Base-by-base conservation (phyloP, 805 yeast genomes). In the Myxozyma neglecta region DNA sequence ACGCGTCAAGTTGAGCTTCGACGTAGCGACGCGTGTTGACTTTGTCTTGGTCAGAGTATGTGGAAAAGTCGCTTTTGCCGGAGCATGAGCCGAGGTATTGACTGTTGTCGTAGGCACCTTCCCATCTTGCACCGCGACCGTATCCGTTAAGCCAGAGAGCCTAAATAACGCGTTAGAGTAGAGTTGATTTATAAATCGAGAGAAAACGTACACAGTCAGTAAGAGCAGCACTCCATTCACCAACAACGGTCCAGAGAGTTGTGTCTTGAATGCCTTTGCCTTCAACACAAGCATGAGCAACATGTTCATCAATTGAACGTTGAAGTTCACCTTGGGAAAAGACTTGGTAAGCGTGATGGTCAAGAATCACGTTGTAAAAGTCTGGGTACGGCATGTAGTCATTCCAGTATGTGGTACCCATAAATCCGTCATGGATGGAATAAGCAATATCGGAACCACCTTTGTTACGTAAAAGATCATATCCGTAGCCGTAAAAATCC, bases 1-100 rank as follows among this genome's bases (percentile, higher is more conserved):
- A 86, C 1, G 97, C 90, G 72, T 92, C 97, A 71, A 92, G 77
- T 80, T 92, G 97, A 53, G 97, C 96, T 77, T 92, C 97, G 54
- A 91, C 79, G 72, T 80, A 90, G 69, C 77, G 80, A 74, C 97
- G 85, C 51, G 86, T 83, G 66, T 84, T 79, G 29, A 69, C 70
- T 72, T 81, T 83, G 70, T 82, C 81, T 44, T 82, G 81, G 9
- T 77, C 79, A 6, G 89, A 77, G 89, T 94, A 92, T 53, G 81
- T 69, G 54, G 70, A 55, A 54, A 80, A 69, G 70, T 83, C 83
- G 32, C 53, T 57, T 36, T 63, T 47, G 63, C 73, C 80, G 35
- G 72, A 81, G 78, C 97, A 92, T 3, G 86, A 78, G 29, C 91
- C 96, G 58, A 84, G 74, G 70, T 14, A 50, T 18, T 11, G 18